Base-by-base conservation (phyloP, 2,329 filamentous ascomycete species). In the Talaromyces sp. region DNA sequence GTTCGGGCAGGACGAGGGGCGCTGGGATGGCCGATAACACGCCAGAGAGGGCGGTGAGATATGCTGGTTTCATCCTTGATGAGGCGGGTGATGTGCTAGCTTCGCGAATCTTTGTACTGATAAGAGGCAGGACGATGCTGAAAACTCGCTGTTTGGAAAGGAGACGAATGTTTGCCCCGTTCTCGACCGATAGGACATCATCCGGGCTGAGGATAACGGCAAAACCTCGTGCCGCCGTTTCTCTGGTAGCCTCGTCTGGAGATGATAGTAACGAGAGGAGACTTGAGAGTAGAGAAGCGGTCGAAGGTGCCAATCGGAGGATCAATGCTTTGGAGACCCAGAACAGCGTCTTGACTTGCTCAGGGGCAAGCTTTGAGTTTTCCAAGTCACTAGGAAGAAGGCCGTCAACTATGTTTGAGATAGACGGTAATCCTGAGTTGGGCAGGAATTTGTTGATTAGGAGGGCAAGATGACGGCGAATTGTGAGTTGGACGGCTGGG, bases 71-170 rank as follows among this genome's bases (percentile, higher is more conserved):
- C 23, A 78, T 61, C 68, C 74, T 67, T 56, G 65, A 58, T n/a
- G 63, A 62, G 8, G 61, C 78, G 18, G 73, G 72, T 5, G 62
- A 56, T 16, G 68, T 59, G 65, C 76, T 77, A 56, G 76, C 68
- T 61, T 73, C 72, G 61, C 79, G 80, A 69, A 87, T 85, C 3
- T 78, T 76, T 30, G 78, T 72, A 4, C 83, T 81, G 56, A 89
- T 83, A 33, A 80, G 72, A 0, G 87, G 86, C 2, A 85, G 78
- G 4, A 86, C 77, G 16, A 85, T 82, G 33, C 80, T 81, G 73
- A 89, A 89, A 47, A 84, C 80, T 64, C 84, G 85, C 68, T 89
- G 87, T 68, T 86, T 87, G 65, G 85, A 82, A 2, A 89, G 77
- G 3, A 86, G 78, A 3, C 86, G 83, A 42, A 89, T 82, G 18